A percentile compares a stretch with the other conserved stretches of the same genome.
Evolutionary conservation across 352 stramenopile species (phyloP).

Genomic region (Pythium scleroteichum): DNA sequence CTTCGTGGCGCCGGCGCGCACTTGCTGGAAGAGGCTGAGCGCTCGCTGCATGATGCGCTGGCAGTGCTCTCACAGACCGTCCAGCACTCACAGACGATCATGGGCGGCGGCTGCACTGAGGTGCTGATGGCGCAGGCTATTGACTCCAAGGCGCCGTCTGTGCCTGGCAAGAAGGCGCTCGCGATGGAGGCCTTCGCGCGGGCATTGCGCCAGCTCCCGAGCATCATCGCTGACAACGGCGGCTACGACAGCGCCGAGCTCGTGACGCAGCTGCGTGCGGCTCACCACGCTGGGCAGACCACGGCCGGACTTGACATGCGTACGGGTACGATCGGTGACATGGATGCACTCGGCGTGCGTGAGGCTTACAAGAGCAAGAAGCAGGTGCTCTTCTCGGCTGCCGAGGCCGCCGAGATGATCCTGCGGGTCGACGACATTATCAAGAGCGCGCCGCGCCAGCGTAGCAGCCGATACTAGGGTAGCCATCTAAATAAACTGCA

Average conservation of each 20-base stretch:
- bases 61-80: conserved; percentile 97
- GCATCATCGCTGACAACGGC: conserved; percentile 99
- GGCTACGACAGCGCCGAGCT: conserved; percentile 99
- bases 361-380: conserved; percentile 97
- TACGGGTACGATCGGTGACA: conserved; percentile 95
- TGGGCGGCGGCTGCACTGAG: conserved; percentile 97
- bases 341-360: conserved; percentile 96
- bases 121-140: conserved; percentile 95
- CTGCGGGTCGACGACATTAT: conserved; percentile 99
- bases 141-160: conserved; percentile 89
- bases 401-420: conserved; percentile 99
- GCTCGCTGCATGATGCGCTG: conserved; percentile 98
- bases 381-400: conserved; percentile 96
- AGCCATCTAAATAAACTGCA: too few species aligned
- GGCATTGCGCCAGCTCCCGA: conserved; percentile 95
- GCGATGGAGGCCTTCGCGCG: conserved; percentile 98
- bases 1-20: conserved; percentile 94
- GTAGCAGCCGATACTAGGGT: conserved; percentile 16
- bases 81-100: conserved; percentile 95
- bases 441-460: conserved; percentile 91
- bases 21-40: conserved; percentile 98
- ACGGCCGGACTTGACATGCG: conserved; percentile 97
- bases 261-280: conserved; percentile 94
- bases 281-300: conserved; percentile 90
- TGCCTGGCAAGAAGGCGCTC: conserved; percentile 97